Conservation (phyloP, 768 basidiomycete genomes). For the Panaeolus papilionaceus region DNA sequence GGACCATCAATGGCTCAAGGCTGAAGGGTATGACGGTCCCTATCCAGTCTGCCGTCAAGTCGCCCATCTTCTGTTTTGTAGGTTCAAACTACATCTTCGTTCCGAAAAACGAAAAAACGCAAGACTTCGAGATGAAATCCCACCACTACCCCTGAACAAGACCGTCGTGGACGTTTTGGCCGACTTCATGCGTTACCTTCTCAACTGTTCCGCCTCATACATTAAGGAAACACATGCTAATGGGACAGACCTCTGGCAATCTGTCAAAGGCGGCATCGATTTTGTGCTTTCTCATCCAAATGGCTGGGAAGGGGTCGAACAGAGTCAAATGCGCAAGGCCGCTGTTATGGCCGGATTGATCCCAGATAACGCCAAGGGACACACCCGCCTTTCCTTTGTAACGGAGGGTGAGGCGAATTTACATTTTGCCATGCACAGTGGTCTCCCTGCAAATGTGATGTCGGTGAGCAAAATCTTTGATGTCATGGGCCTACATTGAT, state of each 20-base stretch:
- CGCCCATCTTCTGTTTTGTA: background rate
- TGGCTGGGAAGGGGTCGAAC: conserved; percentile 66
- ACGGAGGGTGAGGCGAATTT: conserved; percentile 71
- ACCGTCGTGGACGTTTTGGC: conserved; percentile 45
- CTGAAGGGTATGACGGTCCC: conserved; percentile 46
- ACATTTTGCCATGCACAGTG: conserved; percentile 54
- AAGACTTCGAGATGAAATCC: conserved; percentile 23
- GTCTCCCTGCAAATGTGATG: conserved; percentile 43
- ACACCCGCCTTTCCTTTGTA: conserved; percentile 55
- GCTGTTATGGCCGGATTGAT: conserved; percentile 57
- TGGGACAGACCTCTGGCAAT: conserved; percentile 42
- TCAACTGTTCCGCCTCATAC: conserved; percentile 41
- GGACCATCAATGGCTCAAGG: conserved; percentile 51
- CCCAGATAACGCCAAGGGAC: conserved; percentile 42
- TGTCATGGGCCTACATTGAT: background rate
- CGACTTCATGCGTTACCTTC: conserved; percentile 52
- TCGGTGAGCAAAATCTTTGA: conserved; percentile 28
- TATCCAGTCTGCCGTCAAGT: conserved; percentile 15
- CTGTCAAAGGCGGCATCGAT: conserved; percentile 43
- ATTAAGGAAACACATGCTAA: conserved; percentile 45
- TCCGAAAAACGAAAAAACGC: conserved; percentile 26
- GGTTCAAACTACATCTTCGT: conserved; percentile 44
- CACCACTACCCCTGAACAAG: conserved; percentile 48
- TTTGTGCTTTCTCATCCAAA: conserved; percentile 54
- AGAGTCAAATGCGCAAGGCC: conserved; percentile 57